Evolutionary conservation across 257 asterid genomes (phyloP).

Genomic region (Solanum gracilifrons): DNA sequence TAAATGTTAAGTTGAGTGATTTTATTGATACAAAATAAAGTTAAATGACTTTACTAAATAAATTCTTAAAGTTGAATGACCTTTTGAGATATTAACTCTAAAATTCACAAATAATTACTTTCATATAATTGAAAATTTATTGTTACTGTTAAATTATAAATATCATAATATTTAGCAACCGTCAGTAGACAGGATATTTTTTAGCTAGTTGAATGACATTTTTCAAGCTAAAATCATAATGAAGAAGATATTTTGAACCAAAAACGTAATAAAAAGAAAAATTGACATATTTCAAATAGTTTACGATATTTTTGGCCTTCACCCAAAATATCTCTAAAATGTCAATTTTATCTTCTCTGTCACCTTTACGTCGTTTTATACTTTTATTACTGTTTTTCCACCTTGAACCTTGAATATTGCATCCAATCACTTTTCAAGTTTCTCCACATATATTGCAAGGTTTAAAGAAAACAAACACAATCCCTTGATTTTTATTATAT

Average conservation of each 20-base stretch:
- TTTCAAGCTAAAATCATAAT: not conserved
- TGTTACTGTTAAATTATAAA: too few relatives aligned
- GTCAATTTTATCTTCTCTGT: not conserved
- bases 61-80: too few relatives aligned
- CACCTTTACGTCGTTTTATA: not conserved
- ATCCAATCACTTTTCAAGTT: not conserved
- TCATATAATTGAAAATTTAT: too few relatives aligned
- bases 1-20: too few relatives aligned
- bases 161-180: not conserved
- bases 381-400: not conserved
- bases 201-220: not conserved
- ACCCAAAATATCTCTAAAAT: not conserved
- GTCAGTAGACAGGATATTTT: not conserved
- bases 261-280: not conserved
- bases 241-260: not conserved
- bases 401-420: not conserved
- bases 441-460: not conserved
- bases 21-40: too few relatives aligned
- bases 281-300: too few relatives aligned
- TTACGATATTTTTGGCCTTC: not conserved
- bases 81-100: too few relatives aligned
- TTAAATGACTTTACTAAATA: too few relatives aligned
- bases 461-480: not conserved
- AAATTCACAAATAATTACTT: too few relatives aligned
- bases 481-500: not conserved